phyloP scores from a whole-genome alignment of 768 basidiomycete species.

The Mycena latifolia region DNA sequence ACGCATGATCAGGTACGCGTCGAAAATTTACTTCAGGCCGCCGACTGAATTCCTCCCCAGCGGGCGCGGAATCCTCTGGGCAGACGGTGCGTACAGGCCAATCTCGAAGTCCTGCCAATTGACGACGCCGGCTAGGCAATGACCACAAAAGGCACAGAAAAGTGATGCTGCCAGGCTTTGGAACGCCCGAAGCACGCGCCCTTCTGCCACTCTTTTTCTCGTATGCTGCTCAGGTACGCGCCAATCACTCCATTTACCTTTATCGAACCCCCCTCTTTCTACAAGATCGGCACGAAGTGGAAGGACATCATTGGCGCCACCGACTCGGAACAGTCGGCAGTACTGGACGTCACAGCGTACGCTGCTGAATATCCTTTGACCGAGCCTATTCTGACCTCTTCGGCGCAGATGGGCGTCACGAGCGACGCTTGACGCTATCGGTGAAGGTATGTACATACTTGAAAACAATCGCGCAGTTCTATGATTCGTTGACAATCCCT shows the following conservation, averaged over 20 bases:
- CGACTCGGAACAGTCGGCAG: constrained; percentile 42
- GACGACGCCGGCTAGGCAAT: constrained; percentile 40
- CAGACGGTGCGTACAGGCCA: constrained; percentile 40
- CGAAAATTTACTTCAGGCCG: constrained; percentile 9
- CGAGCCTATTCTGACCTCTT: constrained; percentile 18
- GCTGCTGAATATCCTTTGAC: constrained; percentile 24
- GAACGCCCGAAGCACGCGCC: constrained; percentile 56
- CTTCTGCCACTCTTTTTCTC: constrained; percentile 55
- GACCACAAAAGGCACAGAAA: constrained; percentile 62
- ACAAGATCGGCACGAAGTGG: constrained; percentile 54
- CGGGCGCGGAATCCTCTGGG: constrained; percentile 45
- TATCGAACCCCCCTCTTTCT: constrained; percentile 13
- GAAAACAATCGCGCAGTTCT: not conserved
- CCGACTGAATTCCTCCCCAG: constrained; percentile 26
- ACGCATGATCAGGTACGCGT: constrained; percentile 39
- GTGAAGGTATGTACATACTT: constrained; percentile 49
- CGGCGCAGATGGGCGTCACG: constrained; percentile 52
- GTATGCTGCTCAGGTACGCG: constrained; percentile 45
- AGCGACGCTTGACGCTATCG: constrained; percentile 64
- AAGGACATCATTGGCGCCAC: constrained; percentile 49
- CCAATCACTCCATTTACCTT: constrained; percentile 22
- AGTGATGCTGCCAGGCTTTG: constrained; percentile 61
- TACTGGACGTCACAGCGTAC: constrained; percentile 48
- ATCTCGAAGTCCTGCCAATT: not conserved
- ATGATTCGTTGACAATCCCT: not conserved